Conservation (phyloP, 2,329 filamentous ascomycete genomes). For the Didymella lethalis region DNA sequence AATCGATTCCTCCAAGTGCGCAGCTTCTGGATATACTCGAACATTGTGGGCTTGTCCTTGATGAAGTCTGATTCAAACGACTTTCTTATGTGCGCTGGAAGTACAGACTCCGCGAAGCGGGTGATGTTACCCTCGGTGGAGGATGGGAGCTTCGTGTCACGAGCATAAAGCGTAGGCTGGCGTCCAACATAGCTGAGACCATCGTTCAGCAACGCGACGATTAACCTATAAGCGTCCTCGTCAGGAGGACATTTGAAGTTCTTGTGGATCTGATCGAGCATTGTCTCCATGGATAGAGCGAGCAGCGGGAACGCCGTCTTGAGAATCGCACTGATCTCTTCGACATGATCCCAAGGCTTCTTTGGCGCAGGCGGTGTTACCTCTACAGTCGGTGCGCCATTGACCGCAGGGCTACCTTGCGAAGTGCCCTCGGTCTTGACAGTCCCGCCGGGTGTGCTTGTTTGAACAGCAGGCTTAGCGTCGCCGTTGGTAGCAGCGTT, state of each 20-base stretch:
- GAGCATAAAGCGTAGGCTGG: conserved; percentile 84
- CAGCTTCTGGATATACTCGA: conserved; percentile 97
- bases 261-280: conserved; percentile 99
- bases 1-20: conserved; percentile 97
- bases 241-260: conserved; percentile 99
- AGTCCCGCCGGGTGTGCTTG: conserved; percentile 50
- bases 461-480: conserved; percentile 62
- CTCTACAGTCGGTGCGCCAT: conserved; percentile 29
- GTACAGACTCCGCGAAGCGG: conserved; percentile 92
- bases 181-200: conserved; percentile 90
- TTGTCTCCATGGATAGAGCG: conserved; percentile 97
- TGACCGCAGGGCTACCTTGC: conserved; percentile 44
- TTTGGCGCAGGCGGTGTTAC: conserved; percentile 56
- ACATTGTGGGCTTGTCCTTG: conserved; percentile 92
- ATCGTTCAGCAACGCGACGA: conserved; percentile 97
- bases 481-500: conserved; percentile 46
- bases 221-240: conserved; percentile 95
- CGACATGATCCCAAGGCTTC: conserved; percentile 94
- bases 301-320: conserved; percentile 97
- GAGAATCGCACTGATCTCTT: conserved; percentile 92
- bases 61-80: conserved; percentile 99
- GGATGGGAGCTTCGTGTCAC: conserved; percentile 86
- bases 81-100: conserved; percentile 92
- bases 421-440: conserved; percentile 51
- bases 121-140: conserved; percentile 97